A percentile compares a stretch with the other conserved stretches of the same genome.
These are phyloP conservation scores for Themeda triandra DNA, from an alignment of 176 grass and related monocot species.

Conservation along the genomic window DNA sequence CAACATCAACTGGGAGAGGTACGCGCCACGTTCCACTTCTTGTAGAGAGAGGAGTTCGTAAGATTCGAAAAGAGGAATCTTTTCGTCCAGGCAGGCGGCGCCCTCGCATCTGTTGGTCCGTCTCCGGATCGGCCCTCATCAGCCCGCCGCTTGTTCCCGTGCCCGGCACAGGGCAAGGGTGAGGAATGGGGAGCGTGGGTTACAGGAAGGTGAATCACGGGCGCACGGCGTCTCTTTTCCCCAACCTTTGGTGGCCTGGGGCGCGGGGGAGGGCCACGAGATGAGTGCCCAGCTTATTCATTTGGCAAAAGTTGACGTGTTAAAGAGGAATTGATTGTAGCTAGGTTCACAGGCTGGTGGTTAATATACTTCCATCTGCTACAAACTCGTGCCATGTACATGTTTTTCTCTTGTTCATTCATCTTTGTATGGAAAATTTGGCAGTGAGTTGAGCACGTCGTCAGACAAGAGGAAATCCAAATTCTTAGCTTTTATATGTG, in stretches of 20 bases:
- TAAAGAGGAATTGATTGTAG: neutral
- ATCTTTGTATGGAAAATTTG: neutral
- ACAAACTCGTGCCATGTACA: neutral
- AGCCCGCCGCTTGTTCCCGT: neutral
- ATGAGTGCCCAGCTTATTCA: neutral
- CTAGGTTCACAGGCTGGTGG: neutral
- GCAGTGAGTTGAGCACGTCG: neutral
- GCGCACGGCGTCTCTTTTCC: neutral
- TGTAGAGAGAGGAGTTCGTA: too few species aligned
- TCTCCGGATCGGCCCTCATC: neutral
- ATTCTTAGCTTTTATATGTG: neutral
- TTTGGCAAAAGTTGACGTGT: neutral
- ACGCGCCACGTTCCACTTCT: neutral
- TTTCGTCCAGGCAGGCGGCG: neutral
- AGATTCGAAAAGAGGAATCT: neutral
- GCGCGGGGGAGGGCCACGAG: neutral
- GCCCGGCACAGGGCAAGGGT: neutral
- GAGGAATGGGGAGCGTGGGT: neutral
- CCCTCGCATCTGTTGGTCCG: neutral
- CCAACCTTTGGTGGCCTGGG: neutral
- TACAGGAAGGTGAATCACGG: neutral
- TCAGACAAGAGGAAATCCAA: neutral
- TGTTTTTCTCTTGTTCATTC: neutral
- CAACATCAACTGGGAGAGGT: constrained; percentile 97
- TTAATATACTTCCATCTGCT: neutral